Evolutionary conservation across 1,284 basidiomycete species (phyloP).

Genomic region (Cryptococcus maquisensis): DNA sequence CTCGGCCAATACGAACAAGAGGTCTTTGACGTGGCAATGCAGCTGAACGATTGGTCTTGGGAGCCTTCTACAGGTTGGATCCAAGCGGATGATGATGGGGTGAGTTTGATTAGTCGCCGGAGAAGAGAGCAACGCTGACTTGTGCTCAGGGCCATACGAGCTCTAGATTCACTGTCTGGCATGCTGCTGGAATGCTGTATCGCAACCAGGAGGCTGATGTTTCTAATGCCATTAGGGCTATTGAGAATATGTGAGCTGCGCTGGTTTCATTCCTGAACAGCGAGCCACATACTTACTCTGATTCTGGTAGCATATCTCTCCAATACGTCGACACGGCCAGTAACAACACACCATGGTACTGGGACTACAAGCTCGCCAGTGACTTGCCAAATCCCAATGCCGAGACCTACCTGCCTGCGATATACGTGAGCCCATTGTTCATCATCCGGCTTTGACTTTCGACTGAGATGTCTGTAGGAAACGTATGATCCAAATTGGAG

Average conservation of each 20-base stretch:
- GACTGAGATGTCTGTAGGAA: not conserved
- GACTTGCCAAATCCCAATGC: slow-evolving; percentile 13
- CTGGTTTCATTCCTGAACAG: no score
- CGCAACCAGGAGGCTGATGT: slow-evolving; percentile 12
- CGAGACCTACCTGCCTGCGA: slow-evolving; percentile 9
- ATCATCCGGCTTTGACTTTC: not conserved
- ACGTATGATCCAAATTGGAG: slow-evolving; percentile 22
- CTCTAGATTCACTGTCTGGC: slow-evolving; percentile 14
- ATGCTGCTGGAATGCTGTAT: slow-evolving; percentile 10
- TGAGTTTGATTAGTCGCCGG: not conserved
- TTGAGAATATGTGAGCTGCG: slow-evolving; percentile 14
- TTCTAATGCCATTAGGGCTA: slow-evolving; percentile 11
- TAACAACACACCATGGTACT: slow-evolving; percentile 15
- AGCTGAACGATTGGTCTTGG: slow-evolving; percentile 16
- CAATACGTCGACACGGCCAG: slow-evolving; percentile 7
- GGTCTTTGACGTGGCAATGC: slow-evolving; percentile 13
- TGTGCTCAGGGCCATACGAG: slow-evolving; percentile 5
- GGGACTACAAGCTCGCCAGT: slow-evolving; percentile 14
- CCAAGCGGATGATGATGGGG: slow-evolving; percentile 12
- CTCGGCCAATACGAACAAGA: slow-evolving; percentile 9
- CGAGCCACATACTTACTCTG: no score
- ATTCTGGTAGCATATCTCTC: slow-evolving; percentile 13
- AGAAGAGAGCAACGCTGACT: no score
- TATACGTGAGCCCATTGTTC: slow-evolving; percentile 1
- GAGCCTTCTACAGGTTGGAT: slow-evolving; percentile 16